These are phyloP conservation scores for Malus hybrid DNA, from an alignment of 331 rosid species.

Conservation along the genomic window DNA sequence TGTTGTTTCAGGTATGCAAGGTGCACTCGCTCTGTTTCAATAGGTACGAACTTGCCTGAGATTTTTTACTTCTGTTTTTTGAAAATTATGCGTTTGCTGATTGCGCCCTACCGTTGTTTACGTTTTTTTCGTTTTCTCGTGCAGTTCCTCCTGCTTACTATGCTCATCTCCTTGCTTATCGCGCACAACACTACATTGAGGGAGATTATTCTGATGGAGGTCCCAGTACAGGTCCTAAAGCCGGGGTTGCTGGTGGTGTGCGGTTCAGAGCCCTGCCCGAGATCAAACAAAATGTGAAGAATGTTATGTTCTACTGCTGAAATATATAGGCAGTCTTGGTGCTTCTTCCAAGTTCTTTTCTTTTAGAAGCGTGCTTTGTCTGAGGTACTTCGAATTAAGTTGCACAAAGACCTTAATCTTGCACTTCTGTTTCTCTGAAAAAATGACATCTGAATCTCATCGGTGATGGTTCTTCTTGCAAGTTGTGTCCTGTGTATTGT, in stretches of 20 bases:
- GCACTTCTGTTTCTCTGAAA: no score
- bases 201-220: conserved; percentile 32
- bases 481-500: no score
- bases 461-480: no score
- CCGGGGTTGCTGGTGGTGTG: not conserved
- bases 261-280: conserved; percentile 24
- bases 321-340: no score
- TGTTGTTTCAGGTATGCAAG: conserved; percentile 54
- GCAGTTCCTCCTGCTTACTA: conserved; percentile 73
- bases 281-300: conserved; percentile 36
- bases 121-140: not conserved
- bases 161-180: conserved; percentile 59
- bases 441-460: no score
- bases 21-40: conserved; percentile 75
- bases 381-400: no score
- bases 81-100: not conserved
- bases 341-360: no score
- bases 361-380: no score
- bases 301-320: conserved; percentile 68
- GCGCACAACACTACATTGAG: conserved; percentile 53
- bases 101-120: no score
- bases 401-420: no score
- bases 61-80: not conserved
- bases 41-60: conserved; percentile 28
- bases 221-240: conserved; percentile 9